Percentiles rank a stretch among this genome's conserved stretches.
These are phyloP conservation scores for Penicillium decumbens DNA, from an alignment of 2,329 filamentous ascomycete species.

Conservation along the genomic window DNA sequence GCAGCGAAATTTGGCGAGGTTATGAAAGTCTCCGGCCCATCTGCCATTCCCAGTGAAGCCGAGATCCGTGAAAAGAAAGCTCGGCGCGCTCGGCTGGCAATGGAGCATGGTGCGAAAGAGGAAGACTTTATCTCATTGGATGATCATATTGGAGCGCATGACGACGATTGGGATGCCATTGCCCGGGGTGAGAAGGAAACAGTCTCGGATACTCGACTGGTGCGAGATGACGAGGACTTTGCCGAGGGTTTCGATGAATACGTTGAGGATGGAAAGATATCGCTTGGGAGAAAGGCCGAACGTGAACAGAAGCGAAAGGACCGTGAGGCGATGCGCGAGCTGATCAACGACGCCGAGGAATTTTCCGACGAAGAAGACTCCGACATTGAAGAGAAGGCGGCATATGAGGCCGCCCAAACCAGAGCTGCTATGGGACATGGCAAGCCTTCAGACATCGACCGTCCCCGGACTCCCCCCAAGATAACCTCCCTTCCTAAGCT, in stretches of 20 bases:
- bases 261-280: constrained; percentile 75
- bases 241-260: constrained; percentile 92
- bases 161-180: constrained; percentile 45
- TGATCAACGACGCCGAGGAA: constrained; percentile 76
- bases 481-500: constrained; percentile 75
- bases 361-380: constrained; percentile 60
- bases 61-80: constrained; percentile 91
- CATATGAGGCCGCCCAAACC: constrained; percentile 83
- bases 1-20: constrained; percentile 48
- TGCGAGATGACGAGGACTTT: constrained; percentile 83
- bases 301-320: constrained; percentile 62
- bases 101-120: constrained; percentile 63
- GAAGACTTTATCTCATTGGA: constrained; percentile 49
- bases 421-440: constrained; percentile 68
- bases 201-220: constrained; percentile 67
- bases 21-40: constrained; percentile 29
- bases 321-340: constrained; percentile 71
- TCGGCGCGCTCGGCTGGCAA: constrained; percentile 72
- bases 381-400: constrained; percentile 62
- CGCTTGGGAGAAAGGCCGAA: constrained; percentile 74
- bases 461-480: constrained; percentile 60
- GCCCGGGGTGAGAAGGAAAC: constrained; percentile 54
- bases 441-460: constrained; percentile 31
- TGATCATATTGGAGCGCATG: constrained; percentile 33
- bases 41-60: constrained; percentile 68